Evolutionary conservation across 2,329 filamentous ascomycete genomes (phyloP).

Genomic region (Tolypocladium cylindrosporum): DNA sequence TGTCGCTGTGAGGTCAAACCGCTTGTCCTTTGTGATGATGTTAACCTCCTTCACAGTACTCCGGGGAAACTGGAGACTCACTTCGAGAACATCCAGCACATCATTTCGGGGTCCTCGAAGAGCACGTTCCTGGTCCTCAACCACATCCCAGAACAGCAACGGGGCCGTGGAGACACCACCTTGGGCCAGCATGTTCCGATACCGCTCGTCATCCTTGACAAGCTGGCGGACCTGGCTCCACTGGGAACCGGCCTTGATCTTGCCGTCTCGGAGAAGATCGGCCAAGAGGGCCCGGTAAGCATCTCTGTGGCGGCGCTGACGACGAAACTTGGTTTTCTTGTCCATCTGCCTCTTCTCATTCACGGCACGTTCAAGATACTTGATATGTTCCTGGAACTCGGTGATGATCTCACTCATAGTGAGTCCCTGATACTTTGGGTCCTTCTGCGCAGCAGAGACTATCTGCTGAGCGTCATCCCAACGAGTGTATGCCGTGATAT

Average conservation of each 20-base stretch:
- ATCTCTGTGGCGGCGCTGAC: constrained; percentile 81
- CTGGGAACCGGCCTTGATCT: constrained; percentile 82
- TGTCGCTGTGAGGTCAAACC: constrained; percentile 78
- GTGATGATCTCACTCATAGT: constrained; percentile 84
- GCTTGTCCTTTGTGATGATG: constrained; percentile 58
- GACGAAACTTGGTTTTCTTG: constrained; percentile 69
- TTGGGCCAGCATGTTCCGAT: constrained; percentile 74
- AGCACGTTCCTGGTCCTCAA: constrained; percentile 89
- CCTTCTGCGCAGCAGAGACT: constrained; percentile 65
- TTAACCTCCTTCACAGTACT: background rate
- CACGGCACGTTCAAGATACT: constrained; percentile 78
- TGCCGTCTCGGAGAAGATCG: constrained; percentile 64
- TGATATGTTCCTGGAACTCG: constrained; percentile 92
- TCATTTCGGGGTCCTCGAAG: constrained; percentile 72
- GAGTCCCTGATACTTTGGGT: constrained; percentile 77
- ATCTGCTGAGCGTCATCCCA: constrained; percentile 85
- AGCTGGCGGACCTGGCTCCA: constrained; percentile 74
- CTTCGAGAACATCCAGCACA: constrained; percentile 80
- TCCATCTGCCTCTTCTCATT: constrained; percentile 86
- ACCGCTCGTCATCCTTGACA: constrained; percentile 73
- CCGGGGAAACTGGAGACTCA: constrained; percentile 33
- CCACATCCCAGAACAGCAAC: constrained; percentile 90
- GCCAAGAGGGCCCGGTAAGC: constrained; percentile 64
- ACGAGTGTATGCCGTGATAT: constrained; percentile 85
- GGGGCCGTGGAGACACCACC: constrained; percentile 67